Evolutionary conservation across 306 rosid species (phyloP).

Genomic region (Prunus mongolica): DNA sequence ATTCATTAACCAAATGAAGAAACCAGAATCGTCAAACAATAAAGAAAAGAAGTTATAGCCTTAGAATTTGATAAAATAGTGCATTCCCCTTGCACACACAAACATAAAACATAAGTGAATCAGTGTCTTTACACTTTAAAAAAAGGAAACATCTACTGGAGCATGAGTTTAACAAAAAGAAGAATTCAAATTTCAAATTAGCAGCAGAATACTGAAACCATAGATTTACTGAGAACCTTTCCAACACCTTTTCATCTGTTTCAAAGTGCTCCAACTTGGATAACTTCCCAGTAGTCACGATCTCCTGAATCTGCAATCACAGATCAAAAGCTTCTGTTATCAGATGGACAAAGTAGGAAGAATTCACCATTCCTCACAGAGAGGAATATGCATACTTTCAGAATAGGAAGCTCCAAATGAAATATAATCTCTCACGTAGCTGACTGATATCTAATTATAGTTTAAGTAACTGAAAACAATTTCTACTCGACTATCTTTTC

Average conservation of each 20-base stretch:
- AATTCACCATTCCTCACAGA: background rate
- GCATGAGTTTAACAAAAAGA: background rate
- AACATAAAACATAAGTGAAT: background rate
- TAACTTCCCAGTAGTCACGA: slow-evolving; percentile 76
- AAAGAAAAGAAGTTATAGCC: background rate
- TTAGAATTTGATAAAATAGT: background rate
- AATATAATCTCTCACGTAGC: background rate
- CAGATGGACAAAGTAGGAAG: slow-evolving; percentile 9
- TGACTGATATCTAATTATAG: background rate
- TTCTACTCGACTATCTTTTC: background rate
- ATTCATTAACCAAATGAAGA: slow-evolving; percentile 17
- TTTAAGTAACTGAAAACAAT: background rate
- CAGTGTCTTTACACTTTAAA: background rate
- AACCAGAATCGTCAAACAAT: background rate
- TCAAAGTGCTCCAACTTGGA: slow-evolving; percentile 87
- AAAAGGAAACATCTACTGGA: background rate
- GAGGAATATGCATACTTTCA: background rate
- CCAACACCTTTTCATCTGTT: slow-evolving; percentile 81
- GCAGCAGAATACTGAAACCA: background rate
- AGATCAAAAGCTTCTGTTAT: slow-evolving; percentile 22
- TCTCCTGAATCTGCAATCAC: slow-evolving; percentile 85
- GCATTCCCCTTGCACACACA: background rate
- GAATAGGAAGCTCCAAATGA: background rate
- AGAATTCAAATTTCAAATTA: background rate
- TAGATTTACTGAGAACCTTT: slow-evolving; percentile 17